Evolutionary conservation across 306 rosid species (phyloP).

Genomic region (Pyrus communis): DNA sequence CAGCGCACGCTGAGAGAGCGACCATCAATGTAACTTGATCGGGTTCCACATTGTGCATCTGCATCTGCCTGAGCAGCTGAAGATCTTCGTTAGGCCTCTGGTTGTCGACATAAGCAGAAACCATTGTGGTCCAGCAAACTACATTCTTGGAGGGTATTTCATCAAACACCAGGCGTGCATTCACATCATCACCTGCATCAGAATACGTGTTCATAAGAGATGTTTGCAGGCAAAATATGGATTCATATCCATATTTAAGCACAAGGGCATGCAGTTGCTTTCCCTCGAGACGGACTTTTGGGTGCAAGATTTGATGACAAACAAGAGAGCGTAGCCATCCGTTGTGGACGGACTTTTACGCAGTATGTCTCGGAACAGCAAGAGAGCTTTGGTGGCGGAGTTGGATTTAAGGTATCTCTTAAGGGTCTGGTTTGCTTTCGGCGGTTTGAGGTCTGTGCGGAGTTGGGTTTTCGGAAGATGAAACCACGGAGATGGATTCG

Average conservation of each 20-base stretch:
- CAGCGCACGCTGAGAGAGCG: slow-evolving; percentile 55
- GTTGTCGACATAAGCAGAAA: slow-evolving; percentile 52
- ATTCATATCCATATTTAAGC: slow-evolving; percentile 37
- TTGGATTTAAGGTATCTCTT: slow-evolving; percentile 33
- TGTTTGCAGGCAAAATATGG: slow-evolving; percentile 40
- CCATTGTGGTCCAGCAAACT: slow-evolving; percentile 49
- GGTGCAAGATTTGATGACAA: slow-evolving; percentile 41
- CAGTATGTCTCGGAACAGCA: slow-evolving; percentile 31
- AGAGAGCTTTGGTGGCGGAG: slow-evolving; percentile 24
- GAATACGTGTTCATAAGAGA: slow-evolving; percentile 36
- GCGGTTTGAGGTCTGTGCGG: slow-evolving; percentile 38
- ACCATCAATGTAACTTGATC: slow-evolving; percentile 38
- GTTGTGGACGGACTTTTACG: slow-evolving; percentile 27
- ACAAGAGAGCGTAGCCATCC: slow-evolving; percentile 42
- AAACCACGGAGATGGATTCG: neutral
- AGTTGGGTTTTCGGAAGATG: slow-evolving; percentile 14
- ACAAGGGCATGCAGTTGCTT: slow-evolving; percentile 39
- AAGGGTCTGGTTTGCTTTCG: slow-evolving; percentile 47
- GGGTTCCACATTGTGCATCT: slow-evolving; percentile 38
- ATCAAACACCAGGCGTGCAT: slow-evolving; percentile 37
- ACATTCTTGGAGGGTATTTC: slow-evolving; percentile 31
- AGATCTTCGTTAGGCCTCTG: slow-evolving; percentile 34
- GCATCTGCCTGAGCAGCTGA: slow-evolving; percentile 41
- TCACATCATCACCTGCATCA: neutral
- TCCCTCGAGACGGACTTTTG: slow-evolving; percentile 25